phyloP scores from a whole-genome alignment of 208 protist genomes.

The Herpetomonas samuelpessoai region DNA sequence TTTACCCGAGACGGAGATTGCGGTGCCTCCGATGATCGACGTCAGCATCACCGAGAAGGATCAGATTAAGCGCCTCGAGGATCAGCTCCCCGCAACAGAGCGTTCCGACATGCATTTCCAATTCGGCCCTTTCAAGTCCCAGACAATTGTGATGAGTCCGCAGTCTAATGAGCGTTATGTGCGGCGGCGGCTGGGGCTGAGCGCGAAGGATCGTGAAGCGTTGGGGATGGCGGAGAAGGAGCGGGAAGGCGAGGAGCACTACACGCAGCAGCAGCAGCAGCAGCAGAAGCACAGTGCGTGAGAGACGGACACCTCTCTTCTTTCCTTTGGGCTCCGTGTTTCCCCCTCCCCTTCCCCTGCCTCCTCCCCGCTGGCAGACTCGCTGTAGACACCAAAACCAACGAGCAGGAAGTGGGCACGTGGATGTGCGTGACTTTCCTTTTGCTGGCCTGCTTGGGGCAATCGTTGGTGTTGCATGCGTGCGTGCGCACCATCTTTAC shows the following conservation, averaged over 20 bases:
- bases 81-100: constrained; percentile 50
- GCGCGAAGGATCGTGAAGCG: constrained; percentile 30
- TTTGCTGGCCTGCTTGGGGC: no score
- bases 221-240: constrained; percentile 10
- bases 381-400: no score
- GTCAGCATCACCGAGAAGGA: constrained; percentile 53
- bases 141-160: constrained; percentile 78
- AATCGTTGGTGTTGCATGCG: no score
- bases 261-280: no score
- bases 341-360: no score
- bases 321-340: no score
- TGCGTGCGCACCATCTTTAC: no score
- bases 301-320: no score
- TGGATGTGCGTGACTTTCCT: no score
- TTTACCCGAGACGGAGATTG: constrained; percentile 69
- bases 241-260: constrained; percentile 2
- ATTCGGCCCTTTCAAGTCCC: constrained; percentile 67
- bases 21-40: constrained; percentile 74
- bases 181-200: constrained; percentile 59
- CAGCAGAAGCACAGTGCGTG: no score
- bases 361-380: no score
- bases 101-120: constrained; percentile 65
- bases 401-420: no score
- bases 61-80: constrained; percentile 54
- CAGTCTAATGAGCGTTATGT: constrained; percentile 74